phyloP scores from a whole-genome alignment of 2,329 filamentous ascomycete species.

The Diplodia intermedia region DNA sequence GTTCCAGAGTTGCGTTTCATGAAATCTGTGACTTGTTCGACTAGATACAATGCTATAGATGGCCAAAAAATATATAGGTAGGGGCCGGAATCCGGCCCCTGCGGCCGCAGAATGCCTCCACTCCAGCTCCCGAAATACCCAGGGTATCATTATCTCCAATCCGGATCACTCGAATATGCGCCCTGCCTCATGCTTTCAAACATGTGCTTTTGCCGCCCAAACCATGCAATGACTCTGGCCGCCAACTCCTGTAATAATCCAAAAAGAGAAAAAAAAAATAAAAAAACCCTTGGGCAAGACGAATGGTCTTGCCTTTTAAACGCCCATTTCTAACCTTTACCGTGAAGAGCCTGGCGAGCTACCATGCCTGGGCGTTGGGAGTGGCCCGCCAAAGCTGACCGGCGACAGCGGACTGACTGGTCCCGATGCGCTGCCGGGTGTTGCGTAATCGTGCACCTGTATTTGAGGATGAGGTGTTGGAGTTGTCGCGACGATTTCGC shows the following conservation, averaged over 20 bases:
- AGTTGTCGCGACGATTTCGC: background rate
- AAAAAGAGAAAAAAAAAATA: constrained; percentile 16
- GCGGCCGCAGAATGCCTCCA: constrained; percentile 15
- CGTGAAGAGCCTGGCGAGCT: background rate
- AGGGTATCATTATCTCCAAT: constrained; percentile 29
- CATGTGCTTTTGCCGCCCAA: constrained; percentile 25
- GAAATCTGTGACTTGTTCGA: constrained; percentile 3
- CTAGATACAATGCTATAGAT: constrained; percentile 15
- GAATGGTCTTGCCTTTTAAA: background rate
- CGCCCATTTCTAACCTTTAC: constrained; percentile 1
- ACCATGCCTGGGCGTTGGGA: background rate
- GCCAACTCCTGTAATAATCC: constrained; percentile 24
- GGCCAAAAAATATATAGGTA: constrained; percentile 10
- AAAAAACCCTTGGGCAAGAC: background rate
- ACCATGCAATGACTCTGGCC: constrained; percentile 20
- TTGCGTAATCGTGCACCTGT: constrained; percentile 23
- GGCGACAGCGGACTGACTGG: constrained; percentile 10
- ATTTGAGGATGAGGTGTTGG: background rate
- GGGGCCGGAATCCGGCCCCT: constrained; percentile 4
- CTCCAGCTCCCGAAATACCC: constrained; percentile 24
- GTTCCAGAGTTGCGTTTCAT: constrained; percentile 8
- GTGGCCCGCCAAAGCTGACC: constrained; percentile 9
- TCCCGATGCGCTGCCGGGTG: constrained; percentile 11
- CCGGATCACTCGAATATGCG: constrained; percentile 23
- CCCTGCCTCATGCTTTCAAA: constrained; percentile 26